These are phyloP conservation scores for Rutstroemia sp. DNA, from an alignment of 2,329 filamentous ascomycete species.

Conservation along the genomic window DNA sequence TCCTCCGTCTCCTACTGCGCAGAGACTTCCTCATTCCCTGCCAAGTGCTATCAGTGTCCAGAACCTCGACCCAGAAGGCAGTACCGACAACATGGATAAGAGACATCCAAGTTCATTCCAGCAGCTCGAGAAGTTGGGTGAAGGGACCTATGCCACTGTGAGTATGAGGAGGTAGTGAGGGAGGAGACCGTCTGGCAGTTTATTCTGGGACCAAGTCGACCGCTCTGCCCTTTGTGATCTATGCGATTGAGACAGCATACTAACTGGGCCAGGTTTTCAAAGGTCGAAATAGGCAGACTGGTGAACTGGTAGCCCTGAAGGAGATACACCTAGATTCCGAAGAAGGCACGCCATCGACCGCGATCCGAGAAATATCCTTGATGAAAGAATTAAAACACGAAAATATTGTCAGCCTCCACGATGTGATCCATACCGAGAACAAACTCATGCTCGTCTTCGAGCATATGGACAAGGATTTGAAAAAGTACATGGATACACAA, in stretches of 20 bases:
- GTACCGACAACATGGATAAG: slow-evolving; percentile 64
- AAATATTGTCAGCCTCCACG: slow-evolving; percentile 94
- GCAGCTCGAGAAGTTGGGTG: slow-evolving; percentile 97
- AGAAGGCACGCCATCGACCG: slow-evolving; percentile 93
- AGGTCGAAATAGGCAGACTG: slow-evolving; percentile 92
- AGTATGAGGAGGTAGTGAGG: slow-evolving; percentile 11
- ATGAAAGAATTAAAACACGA: slow-evolving; percentile 99
- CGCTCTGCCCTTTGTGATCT: too few species aligned
- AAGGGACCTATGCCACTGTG: slow-evolving; percentile 98
- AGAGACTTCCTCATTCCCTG: slow-evolving; percentile 19
- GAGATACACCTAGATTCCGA: slow-evolving; percentile 98
- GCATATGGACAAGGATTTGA: slow-evolving; percentile 96
- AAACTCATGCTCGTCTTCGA: slow-evolving; percentile 99
- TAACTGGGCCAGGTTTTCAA: slow-evolving; percentile 74
- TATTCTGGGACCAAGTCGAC: too few species aligned
- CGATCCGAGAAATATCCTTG: slow-evolving; percentile 94
- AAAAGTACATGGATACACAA: slow-evolving; percentile 96
- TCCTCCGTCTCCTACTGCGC: slow-evolving; percentile 24
- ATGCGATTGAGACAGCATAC: slow-evolving; percentile 7
- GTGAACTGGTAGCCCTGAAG: slow-evolving; percentile 92
- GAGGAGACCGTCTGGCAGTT: too few species aligned
- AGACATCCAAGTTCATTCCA: slow-evolving; percentile 88
- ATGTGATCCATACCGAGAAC: slow-evolving; percentile 99
- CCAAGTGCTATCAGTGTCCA: slow-evolving; percentile 30
- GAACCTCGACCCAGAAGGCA: slow-evolving; percentile 23